phyloP scores from a whole-genome alignment of 805 yeast genomes.

The Candida michaelii region DNA sequence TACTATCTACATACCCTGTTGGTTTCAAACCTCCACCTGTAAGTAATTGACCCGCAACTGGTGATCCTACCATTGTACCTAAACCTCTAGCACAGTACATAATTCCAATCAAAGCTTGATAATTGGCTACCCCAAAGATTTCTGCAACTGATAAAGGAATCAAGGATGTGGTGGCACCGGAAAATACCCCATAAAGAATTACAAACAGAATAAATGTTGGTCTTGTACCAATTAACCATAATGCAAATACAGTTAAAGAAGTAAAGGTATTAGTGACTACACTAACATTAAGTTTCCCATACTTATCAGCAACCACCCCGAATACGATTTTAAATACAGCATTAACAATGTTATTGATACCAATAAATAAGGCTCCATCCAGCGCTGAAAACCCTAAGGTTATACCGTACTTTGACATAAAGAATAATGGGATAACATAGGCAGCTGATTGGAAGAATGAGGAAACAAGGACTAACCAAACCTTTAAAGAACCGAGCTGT shows the following conservation, averaged over 20 bases:
- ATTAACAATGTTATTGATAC: constrained; percentile 33
- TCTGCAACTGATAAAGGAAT: constrained; percentile 34
- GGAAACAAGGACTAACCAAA: constrained; percentile 19
- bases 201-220: constrained; percentile 29
- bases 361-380: constrained; percentile 36
- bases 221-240: constrained; percentile 21
- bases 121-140: constrained; percentile 30
- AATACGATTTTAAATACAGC: constrained; percentile 21
- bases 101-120: constrained; percentile 32
- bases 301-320: constrained; percentile 19
- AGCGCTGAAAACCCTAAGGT: constrained; percentile 26
- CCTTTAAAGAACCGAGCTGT: constrained; percentile 20
- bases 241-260: constrained; percentile 17
- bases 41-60: constrained; percentile 33
- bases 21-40: constrained; percentile 14
- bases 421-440: constrained; percentile 31
- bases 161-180: constrained; percentile 34
- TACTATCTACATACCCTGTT: constrained; percentile 23
- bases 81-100: constrained; percentile 34
- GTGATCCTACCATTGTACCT: constrained; percentile 34
- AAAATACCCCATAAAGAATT: constrained; percentile 32
- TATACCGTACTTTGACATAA: constrained; percentile 33
- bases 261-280: constrained; percentile 18
- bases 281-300: constrained; percentile 21
- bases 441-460: constrained; percentile 35